A percentile compares a stretch with the other conserved stretches of the same genome.
Evolutionary conservation across 2,329 filamentous ascomycete genomes (phyloP).

Genomic region (Gaeumannomyces tritici): DNA sequence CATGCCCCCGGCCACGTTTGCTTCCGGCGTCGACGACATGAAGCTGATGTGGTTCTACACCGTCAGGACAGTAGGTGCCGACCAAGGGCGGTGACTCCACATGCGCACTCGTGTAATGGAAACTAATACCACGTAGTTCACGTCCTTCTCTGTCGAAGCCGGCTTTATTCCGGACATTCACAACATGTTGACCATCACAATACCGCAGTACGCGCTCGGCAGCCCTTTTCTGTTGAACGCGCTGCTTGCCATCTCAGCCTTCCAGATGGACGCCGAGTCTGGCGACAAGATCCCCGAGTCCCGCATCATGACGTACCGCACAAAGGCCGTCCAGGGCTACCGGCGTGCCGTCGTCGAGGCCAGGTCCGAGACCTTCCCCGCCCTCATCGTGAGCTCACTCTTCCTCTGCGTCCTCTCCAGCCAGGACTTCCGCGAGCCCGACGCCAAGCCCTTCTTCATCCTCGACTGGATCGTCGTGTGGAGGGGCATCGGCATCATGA

Average conservation of each 20-base stretch:
- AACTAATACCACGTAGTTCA: not conserved
- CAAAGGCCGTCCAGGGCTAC: constrained; percentile 39
- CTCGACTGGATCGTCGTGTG: constrained; percentile 48
- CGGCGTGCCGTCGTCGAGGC: constrained; percentile 38
- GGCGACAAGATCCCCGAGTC: constrained; percentile 23
- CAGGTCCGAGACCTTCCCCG: constrained; percentile 33
- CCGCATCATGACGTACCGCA: constrained; percentile 33
- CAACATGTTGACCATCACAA: constrained; percentile 31
- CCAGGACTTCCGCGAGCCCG: constrained; percentile 38
- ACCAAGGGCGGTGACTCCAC: too few relatives aligned
- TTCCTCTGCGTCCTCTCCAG: constrained; percentile 41
- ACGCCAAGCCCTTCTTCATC: constrained; percentile 35
- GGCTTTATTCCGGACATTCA: constrained; percentile 24
- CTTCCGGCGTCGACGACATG: constrained; percentile 34
- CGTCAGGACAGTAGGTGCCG: constrained; percentile 21
- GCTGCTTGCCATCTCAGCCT: constrained; percentile 39
- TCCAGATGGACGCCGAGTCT: constrained; percentile 34
- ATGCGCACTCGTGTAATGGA: not conserved
- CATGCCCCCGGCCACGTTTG: not conserved
- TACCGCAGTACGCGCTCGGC: constrained; percentile 40
- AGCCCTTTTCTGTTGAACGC: constrained; percentile 46
- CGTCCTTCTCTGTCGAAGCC: constrained; percentile 33
- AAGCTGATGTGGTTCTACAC: constrained; percentile 47
- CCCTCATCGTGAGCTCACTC: constrained; percentile 41
- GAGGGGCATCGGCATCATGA: constrained; percentile 41